These are phyloP conservation scores for Margaritispora aquatica DNA, from an alignment of 495 filamentous ascomycete genomes.

Conservation along the genomic window DNA sequence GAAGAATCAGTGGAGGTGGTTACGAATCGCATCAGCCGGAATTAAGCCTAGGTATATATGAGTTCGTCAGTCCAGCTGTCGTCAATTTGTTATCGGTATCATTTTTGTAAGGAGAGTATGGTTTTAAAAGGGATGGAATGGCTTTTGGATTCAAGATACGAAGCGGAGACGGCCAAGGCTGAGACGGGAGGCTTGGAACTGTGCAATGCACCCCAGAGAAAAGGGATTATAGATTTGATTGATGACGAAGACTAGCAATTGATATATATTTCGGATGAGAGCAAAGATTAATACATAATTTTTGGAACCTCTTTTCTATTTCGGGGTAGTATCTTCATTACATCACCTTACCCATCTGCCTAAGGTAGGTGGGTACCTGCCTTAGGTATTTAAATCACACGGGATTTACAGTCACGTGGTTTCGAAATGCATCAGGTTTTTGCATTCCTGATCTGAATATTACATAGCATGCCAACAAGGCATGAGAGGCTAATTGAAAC, in stretches of 20 bases:
- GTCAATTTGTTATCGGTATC: conserved; percentile 16
- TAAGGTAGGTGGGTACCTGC: too few relatives aligned
- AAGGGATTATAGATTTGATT: not conserved
- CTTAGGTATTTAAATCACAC: too few relatives aligned
- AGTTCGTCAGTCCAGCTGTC: conserved; percentile 23
- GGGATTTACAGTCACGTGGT: not conserved
- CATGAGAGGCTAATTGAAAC: not conserved
- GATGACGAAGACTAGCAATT: not conserved
- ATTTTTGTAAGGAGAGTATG: conserved; percentile 5
- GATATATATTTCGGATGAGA: not conserved
- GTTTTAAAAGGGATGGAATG: not conserved
- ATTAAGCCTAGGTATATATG: not conserved
- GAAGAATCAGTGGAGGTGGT: not conserved
- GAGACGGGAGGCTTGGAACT: conserved; percentile 6
- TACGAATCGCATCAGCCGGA: not conserved
- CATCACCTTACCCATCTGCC: too few relatives aligned
- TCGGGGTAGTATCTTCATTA: too few relatives aligned
- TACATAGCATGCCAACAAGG: conserved; percentile 7
- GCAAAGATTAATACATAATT: not conserved
- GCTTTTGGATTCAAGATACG: not conserved
- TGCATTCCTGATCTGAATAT: conserved; percentile 16
- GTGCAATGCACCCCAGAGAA: not conserved
- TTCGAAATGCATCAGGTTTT: not conserved
- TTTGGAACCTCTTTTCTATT: too few relatives aligned
- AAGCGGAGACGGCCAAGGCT: not conserved